A percentile compares a stretch with the other conserved stretches of the same genome.
These are phyloP conservation scores for Russula olivacea DNA, from an alignment of 768 basidiomycete genomes.

Conservation along the genomic window DNA sequence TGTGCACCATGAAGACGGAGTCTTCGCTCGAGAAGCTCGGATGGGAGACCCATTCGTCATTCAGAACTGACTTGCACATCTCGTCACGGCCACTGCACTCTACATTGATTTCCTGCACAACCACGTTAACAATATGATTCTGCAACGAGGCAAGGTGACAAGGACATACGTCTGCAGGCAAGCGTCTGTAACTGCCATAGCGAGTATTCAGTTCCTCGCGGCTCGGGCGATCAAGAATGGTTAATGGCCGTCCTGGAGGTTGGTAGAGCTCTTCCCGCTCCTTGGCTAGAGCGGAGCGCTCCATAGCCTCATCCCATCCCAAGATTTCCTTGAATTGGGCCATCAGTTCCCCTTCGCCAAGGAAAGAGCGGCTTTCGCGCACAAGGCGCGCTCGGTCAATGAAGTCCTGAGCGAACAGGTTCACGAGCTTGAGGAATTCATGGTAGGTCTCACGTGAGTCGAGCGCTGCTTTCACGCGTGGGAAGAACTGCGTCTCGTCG, in stretches of 20 bases:
- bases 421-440: conserved; percentile 93
- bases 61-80: conserved; percentile 93
- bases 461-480: conserved; percentile 71
- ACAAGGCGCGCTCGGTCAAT: conserved; percentile 84
- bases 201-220: conserved; percentile 62
- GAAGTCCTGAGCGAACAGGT: conserved; percentile 90
- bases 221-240: conserved; percentile 39
- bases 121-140: background rate
- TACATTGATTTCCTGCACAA: conserved; percentile 70
- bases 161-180: conserved; percentile 67
- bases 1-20: conserved; percentile 81
- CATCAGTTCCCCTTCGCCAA: conserved; percentile 70
- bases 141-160: conserved; percentile 3
- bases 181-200: conserved; percentile 84
- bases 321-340: conserved; percentile 79
- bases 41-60: conserved; percentile 98
- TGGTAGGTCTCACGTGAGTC: conserved; percentile 76
- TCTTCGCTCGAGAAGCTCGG: conserved; percentile 95
- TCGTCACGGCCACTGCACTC: conserved; percentile 93
- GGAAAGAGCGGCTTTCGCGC: conserved; percentile 70
- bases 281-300: conserved; percentile 29
- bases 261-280: conserved; percentile 29
- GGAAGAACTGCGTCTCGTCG: conserved; percentile 85
- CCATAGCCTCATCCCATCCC: conserved; percentile 77
- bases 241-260: conserved; percentile 27